Evolutionary conservation across 768 basidiomycete genomes (phyloP), one percentile per base, ranked within the genome.

Genomic region (Lentinus brumalis): DNA sequence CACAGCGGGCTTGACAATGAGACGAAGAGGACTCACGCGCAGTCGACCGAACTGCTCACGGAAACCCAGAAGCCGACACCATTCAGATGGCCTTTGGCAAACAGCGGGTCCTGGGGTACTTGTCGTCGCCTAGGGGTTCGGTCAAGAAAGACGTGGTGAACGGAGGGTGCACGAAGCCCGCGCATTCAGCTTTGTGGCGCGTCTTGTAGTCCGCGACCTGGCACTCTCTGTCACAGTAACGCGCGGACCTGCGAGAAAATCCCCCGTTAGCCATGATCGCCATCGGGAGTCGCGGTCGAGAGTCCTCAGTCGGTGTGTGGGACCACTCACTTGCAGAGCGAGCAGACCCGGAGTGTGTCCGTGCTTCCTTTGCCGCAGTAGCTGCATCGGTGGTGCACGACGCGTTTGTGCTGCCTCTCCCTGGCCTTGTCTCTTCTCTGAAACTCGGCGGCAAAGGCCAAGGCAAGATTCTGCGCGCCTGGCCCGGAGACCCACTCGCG

Each of bases 151-250:
- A 52, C n/a, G 35, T 60, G 21, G 59, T 60, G 5, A 38, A 30
- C 9, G 59, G 59, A 21, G 59, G 45, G 38, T 54, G 38, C 21
- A 31, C n/a, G 16, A 60, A 60, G 9, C 49, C 31, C 29, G 38
- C 53, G 11, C 59, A 60, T 35, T 60, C 59, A 29, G 53, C 53
- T 21, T 60, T 60, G 40, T 60, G 59, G 1, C 53, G 39, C 2
- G 47, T 31, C 40, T 55, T 55, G 49, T 42, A 60, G 53, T 60
- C 47, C 5, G 53, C 59, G 6, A 50, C 30, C 14, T 60, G 59
- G 46, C 59, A 60, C 2, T 15, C 32, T 5, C 44, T 38, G 47
- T 60, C 29, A 49, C 59, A 60, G 49, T 60, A 60, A n/a, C 53
- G 46, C 5, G 40, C 53, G 7, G 59, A 18, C 30, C 59, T 60